Base-by-base conservation (phyloP, 257 asterid species). In the Fraxinus quadrangulata region DNA sequence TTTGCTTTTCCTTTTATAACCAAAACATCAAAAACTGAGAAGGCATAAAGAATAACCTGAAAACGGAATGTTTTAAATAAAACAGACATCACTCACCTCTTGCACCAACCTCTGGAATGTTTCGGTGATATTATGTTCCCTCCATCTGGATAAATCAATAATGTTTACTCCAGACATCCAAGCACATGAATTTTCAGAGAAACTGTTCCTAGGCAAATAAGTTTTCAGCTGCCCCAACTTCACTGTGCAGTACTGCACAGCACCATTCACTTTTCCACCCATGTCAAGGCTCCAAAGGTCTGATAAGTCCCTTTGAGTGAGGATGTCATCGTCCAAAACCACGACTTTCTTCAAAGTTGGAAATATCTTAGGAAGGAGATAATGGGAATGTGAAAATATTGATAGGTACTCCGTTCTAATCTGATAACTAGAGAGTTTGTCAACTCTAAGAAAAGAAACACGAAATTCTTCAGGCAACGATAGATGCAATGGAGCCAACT, bases 101-200 rank as follows among this genome's bases (percentile, higher is more conserved):
- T 85, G 87, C 79, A 91, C 83, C 87, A 86, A 86, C 71, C 81
- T 87, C 87, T 80, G 83, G 86, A 88, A 94, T 42, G 65, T 88
- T 78, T 81, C 84, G 0, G 97, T 86, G 81, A 94, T 90, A 81
- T 90, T 81, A 47, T 77, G 92, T 65, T 79, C 80, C 90, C 96
- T 89, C 99, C 99, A 94, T 85, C 88, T 79, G 54, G 84, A 86
- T 77, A 94, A 83, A 87, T 94, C 95, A 67, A 94, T 80, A 72
- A 92, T 26, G 87, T 92, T 95, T 79, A 95, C 78, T 74, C 98
- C 99, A 77, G 99, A 90, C 77, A 89, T 89, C 99, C 99, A 95
- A 76, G 89, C 90, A 85, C 99, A 95, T 71, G 96, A 88, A 81
- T 85, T 81, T 78, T 83, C 92, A 84, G 84, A 84, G 67, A 83